Evolutionary conservation across 345 rosid genomes (phyloP).

Genomic region (Zanthoxylum bungeanum): DNA sequence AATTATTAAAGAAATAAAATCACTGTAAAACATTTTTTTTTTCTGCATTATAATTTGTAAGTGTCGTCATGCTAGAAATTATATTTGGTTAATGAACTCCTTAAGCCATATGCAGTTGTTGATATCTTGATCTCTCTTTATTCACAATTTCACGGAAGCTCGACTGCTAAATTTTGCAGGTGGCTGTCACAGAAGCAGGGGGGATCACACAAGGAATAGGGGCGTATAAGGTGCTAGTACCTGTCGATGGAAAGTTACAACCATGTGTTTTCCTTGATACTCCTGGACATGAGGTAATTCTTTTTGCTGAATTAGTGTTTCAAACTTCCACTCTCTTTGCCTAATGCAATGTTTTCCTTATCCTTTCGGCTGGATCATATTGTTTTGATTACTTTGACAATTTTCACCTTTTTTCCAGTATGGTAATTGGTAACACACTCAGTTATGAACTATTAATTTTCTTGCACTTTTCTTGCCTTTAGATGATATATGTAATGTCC

Average conservation of each 20-base stretch:
- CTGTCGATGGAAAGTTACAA: constrained; percentile 76
- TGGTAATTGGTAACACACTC: constrained; percentile 1
- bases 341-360: constrained; percentile 1
- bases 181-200: constrained; percentile 96
- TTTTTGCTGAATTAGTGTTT: neutral
- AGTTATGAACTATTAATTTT: constrained; percentile 13
- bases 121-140: constrained; percentile 6
- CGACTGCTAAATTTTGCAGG: constrained; percentile 48
- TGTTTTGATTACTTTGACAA: neutral
- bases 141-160: constrained; percentile 26
- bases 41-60: neutral
- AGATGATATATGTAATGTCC: constrained; percentile 30
- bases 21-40: neutral
- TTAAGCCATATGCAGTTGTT: constrained; percentile 6
- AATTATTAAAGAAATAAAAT: neutral
- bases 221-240: constrained; percentile 78
- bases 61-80: neutral
- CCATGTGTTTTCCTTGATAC: constrained; percentile 97
- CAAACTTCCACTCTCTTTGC: constrained; percentile 3
- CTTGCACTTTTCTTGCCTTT: constrained; percentile 16
- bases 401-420: neutral
- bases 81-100: constrained; percentile 6
- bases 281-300: constrained; percentile 95
- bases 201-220: constrained; percentile 99
- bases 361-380: constrained; percentile 1